A percentile compares a stretch with the other conserved stretches of the same genome.
These are phyloP conservation scores for Lolium perenne DNA, from an alignment of 176 grass and related monocot genomes.

Conservation along the genomic window DNA sequence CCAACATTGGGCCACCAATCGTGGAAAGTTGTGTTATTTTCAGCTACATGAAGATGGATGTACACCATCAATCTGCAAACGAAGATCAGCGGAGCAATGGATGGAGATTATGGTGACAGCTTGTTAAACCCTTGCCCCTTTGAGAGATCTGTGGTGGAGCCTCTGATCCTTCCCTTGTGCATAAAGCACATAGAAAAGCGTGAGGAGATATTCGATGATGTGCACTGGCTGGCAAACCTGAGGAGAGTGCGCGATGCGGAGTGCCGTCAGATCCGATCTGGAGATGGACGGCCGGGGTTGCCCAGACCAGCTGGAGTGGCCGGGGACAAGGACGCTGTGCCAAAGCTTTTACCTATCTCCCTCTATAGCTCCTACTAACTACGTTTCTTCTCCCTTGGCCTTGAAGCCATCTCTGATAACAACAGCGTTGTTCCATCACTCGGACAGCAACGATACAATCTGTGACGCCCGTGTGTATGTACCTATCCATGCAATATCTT, in stretches of 20 bases:
- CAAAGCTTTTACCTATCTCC: constrained; percentile 42
- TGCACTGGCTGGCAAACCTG: constrained; percentile 44
- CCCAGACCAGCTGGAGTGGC: constrained; percentile 40
- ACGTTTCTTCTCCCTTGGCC: constrained; percentile 34
- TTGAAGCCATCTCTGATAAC: constrained; percentile 48
- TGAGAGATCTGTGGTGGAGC: constrained; percentile 22
- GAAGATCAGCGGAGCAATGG: constrained; percentile 22
- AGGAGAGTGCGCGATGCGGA: constrained; percentile 32
- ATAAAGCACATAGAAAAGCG: constrained; percentile 39
- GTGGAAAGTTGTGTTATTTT: neutral
- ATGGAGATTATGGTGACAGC: neutral
- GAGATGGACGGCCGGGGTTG: constrained; percentile 44
- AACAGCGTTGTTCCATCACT: constrained; percentile 35
- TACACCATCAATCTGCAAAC: neutral
- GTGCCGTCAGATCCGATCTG: constrained; percentile 49
- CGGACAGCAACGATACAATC: constrained; percentile 44
- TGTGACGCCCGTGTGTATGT: constrained; percentile 36
- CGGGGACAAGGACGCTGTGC: constrained; percentile 41
- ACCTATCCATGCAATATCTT: constrained; percentile 62
- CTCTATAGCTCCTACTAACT: constrained; percentile 32
- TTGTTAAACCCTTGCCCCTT: constrained; percentile 5
- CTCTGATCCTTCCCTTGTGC: neutral
- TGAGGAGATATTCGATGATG: constrained; percentile 34
- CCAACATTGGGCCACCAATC: neutral
- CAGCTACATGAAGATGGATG: neutral